Percentiles rank a stretch among this genome's conserved stretches.
phyloP scores from a whole-genome alignment of 1,139 yeast species.

The Blastobotrys arbuscula region DNA sequence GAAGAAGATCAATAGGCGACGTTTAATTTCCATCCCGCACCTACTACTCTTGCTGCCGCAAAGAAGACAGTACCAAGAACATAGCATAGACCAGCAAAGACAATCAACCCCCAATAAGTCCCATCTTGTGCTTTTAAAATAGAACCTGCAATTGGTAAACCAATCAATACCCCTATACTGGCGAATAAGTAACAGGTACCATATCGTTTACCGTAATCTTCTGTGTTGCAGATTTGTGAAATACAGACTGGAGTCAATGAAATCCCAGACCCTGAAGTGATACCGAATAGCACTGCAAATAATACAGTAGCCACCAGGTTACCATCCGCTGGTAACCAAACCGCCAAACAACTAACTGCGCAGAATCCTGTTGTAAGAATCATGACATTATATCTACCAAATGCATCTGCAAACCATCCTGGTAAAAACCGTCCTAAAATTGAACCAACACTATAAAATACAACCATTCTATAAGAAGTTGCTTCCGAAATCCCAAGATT shows the following conservation, averaged over 20 bases:
- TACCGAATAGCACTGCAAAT: constrained; percentile 50
- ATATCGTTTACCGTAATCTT: constrained; percentile 61
- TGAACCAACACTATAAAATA: constrained; percentile 44
- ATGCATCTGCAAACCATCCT: constrained; percentile 45
- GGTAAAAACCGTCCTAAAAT: constrained; percentile 44
- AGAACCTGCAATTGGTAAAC: constrained; percentile 52
- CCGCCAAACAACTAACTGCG: constrained; percentile 32
- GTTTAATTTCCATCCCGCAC: constrained; percentile 25
- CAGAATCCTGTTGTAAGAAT: constrained; percentile 38
- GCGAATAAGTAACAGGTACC: constrained; percentile 65
- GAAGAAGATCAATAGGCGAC: constrained; percentile 9
- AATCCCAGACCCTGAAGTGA: constrained; percentile 46
- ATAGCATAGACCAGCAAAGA: constrained; percentile 31
- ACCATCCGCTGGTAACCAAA: constrained; percentile 54
- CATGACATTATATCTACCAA: constrained; percentile 52
- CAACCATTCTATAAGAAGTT: constrained; percentile 41
- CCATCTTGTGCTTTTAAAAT: constrained; percentile 28
- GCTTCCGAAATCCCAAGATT: constrained; percentile 39
- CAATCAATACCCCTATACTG: constrained; percentile 51
- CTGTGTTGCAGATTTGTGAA: constrained; percentile 56
- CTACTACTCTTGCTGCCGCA: constrained; percentile 25
- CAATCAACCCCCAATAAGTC: constrained; percentile 29
- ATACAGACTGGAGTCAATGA: constrained; percentile 44
- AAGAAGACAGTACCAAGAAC: constrained; percentile 25
- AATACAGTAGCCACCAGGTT: constrained; percentile 39